Evolutionary conservation across 2,329 filamentous ascomycete species (phyloP).

Genomic region (Scytalidium lignicola): DNA sequence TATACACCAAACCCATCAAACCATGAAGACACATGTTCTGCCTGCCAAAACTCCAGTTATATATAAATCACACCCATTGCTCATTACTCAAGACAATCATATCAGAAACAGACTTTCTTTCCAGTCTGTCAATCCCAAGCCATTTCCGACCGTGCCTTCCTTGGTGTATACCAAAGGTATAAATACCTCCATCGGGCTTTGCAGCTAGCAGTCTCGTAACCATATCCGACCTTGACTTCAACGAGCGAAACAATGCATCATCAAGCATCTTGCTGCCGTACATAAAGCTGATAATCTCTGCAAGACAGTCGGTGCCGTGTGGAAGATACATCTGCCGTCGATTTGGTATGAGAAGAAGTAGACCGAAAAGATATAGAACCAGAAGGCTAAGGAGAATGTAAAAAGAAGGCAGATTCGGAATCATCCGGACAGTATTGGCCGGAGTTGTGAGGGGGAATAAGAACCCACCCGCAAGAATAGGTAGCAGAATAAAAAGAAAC

Average conservation of each 20-base stretch:
- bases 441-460: slow-evolving; percentile 67
- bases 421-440: slow-evolving; percentile 54
- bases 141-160: slow-evolving; percentile 21
- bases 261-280: slow-evolving; percentile 65
- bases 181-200: slow-evolving; percentile 14
- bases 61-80: slow-evolving; percentile 1
- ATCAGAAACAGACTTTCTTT: slow-evolving; percentile 5
- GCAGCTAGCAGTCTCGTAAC: slow-evolving; percentile 52
- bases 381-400: slow-evolving; percentile 69
- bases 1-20: too few relatives aligned
- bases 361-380: slow-evolving; percentile 60
- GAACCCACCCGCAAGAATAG: slow-evolving; percentile 58
- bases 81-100: slow-evolving; percentile 1
- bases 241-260: slow-evolving; percentile 68
- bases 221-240: slow-evolving; percentile 63
- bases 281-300: slow-evolving; percentile 73
- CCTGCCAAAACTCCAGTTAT: background rate
- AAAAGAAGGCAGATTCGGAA: slow-evolving; percentile 68
- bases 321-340: slow-evolving; percentile 62
- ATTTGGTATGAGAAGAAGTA: slow-evolving; percentile 57
- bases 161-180: slow-evolving; percentile 22
- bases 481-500: slow-evolving; percentile 54
- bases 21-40: too few relatives aligned
- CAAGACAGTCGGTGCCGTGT: slow-evolving; percentile 66
- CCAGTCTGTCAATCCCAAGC: slow-evolving; percentile 25